Evolutionary conservation across 2,329 filamentous ascomycete genomes (phyloP).

Genomic region (Teratosphaeria pseudoeucalypti): DNA sequence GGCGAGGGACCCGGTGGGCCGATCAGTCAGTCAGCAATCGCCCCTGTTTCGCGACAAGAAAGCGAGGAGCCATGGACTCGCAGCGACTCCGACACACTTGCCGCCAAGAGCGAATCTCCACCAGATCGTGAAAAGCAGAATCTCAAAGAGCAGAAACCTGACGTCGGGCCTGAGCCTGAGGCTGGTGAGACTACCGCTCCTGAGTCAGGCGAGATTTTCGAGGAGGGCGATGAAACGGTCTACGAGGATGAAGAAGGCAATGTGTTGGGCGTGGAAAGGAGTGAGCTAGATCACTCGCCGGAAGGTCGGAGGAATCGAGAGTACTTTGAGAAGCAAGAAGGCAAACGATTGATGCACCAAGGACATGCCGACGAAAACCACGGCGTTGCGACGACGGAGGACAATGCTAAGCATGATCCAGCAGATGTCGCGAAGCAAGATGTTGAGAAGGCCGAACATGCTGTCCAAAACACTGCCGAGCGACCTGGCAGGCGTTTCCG

Average conservation of each 20-base stretch:
- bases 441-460: conserved; percentile 58
- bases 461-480: conserved; percentile 49
- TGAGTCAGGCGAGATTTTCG: conserved; percentile 55
- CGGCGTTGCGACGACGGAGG: conserved; percentile 33
- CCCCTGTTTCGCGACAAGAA: conserved; percentile 44
- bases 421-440: conserved; percentile 27
- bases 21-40: conserved; percentile 81
- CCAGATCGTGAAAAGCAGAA: conserved; percentile 20
- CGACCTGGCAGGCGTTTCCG: conserved; percentile 31
- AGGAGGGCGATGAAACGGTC: conserved; percentile 69
- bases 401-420: conserved; percentile 34
- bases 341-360: conserved; percentile 45
- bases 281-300: conserved; percentile 29
- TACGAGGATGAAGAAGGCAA: conserved; percentile 83
- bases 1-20: conserved; percentile 71
- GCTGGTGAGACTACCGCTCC: conserved; percentile 15
- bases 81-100: conserved; percentile 35
- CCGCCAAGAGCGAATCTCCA: conserved; percentile 30
- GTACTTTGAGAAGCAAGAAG: conserved; percentile 48
- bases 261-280: conserved; percentile 58
- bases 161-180: conserved; percentile 5
- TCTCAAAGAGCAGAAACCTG: conserved; percentile 1
- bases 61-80: conserved; percentile 26
- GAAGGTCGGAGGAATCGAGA: conserved; percentile 42
- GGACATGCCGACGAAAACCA: conserved; percentile 15